Percentiles rank a stretch among this genome's conserved stretches.
phyloP scores from a whole-genome alignment of 192 early-diverging fungal species.

The Physocladia obscura region DNA sequence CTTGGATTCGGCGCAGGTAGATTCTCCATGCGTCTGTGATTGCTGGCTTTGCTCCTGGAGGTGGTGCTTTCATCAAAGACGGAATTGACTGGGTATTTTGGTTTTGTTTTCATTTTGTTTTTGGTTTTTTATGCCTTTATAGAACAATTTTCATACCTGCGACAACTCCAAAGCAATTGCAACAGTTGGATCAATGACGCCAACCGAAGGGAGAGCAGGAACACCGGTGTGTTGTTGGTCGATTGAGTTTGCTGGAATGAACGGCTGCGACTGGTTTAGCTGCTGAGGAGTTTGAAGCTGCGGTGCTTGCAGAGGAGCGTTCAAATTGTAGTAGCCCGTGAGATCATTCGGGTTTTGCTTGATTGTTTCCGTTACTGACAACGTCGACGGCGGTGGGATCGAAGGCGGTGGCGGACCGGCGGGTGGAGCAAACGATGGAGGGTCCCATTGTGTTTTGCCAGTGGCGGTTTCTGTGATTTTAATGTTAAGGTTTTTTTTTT shows the following conservation, averaged over 20 bases:
- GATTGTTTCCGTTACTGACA: not conserved
- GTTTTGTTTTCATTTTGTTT: too few species aligned
- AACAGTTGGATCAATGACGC: slow-evolving; percentile 29
- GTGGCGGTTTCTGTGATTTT: slow-evolving; percentile 2
- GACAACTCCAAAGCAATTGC: slow-evolving; percentile 34
- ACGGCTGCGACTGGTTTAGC: not conserved
- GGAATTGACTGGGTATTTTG: slow-evolving; percentile 24
- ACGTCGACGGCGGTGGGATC: not conserved
- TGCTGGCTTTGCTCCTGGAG: slow-evolving; percentile 18
- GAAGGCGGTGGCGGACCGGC: slow-evolving; percentile 4
- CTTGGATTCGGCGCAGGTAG: slow-evolving; percentile 32
- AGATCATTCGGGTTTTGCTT: not conserved
- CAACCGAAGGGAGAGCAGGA: slow-evolving; percentile 13
- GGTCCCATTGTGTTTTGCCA: slow-evolving; percentile 22
- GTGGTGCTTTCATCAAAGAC: slow-evolving; percentile 30
- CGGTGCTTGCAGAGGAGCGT: slow-evolving; percentile 6
- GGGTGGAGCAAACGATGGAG: slow-evolving; percentile 15
- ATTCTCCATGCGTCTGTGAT: slow-evolving; percentile 15
- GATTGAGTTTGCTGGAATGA: slow-evolving; percentile 14
- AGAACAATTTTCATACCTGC: too few species aligned
- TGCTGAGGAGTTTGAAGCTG: slow-evolving; percentile 7
- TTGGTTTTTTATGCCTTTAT: too few species aligned
- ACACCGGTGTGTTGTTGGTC: slow-evolving; percentile 10
- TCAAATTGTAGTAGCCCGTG: slow-evolving; percentile 15
- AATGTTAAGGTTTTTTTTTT: too few species aligned